phyloP scores from a whole-genome alignment of 2,329 filamentous ascomycete species.

The Epichloe festucae region DNA sequence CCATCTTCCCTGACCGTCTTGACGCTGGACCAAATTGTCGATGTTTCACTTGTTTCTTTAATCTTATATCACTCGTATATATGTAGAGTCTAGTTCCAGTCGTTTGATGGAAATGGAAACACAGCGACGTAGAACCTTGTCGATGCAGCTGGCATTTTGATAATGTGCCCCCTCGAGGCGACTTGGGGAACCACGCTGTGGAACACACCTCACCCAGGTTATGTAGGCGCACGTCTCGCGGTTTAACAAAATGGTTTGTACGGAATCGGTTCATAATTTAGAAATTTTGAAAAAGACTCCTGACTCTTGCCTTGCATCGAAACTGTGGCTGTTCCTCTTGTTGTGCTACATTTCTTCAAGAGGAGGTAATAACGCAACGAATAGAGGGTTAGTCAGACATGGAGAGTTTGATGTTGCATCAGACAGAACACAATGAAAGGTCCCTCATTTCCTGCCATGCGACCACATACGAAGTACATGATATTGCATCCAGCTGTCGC shows the following conservation, averaged over 20 bases:
- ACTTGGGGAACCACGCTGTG: constrained; percentile 2
- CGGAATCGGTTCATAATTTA: constrained; percentile 1
- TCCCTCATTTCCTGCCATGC: too few relatives aligned
- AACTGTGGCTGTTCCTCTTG: background rate
- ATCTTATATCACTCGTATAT: constrained; percentile 7
- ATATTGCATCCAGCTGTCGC: too few relatives aligned
- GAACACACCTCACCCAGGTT: background rate
- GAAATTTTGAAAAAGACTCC: background rate
- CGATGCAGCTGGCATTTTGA: constrained; percentile 3
- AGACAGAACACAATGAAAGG: too few relatives aligned
- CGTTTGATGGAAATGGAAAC: constrained; percentile 10
- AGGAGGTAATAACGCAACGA: too few relatives aligned
- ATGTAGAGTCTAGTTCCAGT: constrained; percentile 9
- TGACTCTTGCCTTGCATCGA: background rate
- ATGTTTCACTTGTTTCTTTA: background rate
- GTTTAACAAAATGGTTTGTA: constrained; percentile 6
- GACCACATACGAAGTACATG: too few relatives aligned
- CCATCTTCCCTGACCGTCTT: constrained; percentile 10
- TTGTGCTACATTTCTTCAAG: background rate
- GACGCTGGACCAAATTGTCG: background rate
- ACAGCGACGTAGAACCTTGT: constrained; percentile 12
- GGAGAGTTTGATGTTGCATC: too few relatives aligned
- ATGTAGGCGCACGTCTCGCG: constrained; percentile 5
- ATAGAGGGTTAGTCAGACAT: too few relatives aligned
- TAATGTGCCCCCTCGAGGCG: background rate